Evolutionary conservation across 495 filamentous ascomycete genomes (phyloP).

Genomic region (Saxophila tyrrhenica): DNA sequence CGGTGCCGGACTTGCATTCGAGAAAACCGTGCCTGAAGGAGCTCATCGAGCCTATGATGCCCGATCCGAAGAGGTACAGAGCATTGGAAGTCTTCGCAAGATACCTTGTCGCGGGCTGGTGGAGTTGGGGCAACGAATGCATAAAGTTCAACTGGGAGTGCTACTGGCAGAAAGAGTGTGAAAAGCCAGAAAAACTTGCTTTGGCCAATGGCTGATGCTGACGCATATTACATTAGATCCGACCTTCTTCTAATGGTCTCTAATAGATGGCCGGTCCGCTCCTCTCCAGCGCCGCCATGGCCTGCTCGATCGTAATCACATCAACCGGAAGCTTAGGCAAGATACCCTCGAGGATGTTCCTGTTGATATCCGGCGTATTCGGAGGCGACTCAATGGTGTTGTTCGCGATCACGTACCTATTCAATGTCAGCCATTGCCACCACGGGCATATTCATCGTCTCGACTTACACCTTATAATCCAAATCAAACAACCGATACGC

Average conservation of each 20-base stretch:
- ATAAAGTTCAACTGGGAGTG: conserved; percentile 64
- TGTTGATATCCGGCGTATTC: conserved; percentile 25
- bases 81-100: conserved; percentile 83
- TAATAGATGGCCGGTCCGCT: conserved; percentile 17
- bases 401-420: conserved; percentile 30
- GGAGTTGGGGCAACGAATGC: conserved; percentile 78
- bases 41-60: conserved; percentile 42
- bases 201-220: background rate
- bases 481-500: conserved; percentile 37
- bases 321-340: conserved; percentile 23
- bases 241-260: too few relatives aligned
- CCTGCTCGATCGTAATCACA: conserved; percentile 27
- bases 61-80: conserved; percentile 36
- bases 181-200: background rate
- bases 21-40: conserved; percentile 66
- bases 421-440: background rate
- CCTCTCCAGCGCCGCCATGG: conserved; percentile 15
- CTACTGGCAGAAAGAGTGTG: conserved; percentile 47
- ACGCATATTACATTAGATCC: too few relatives aligned
- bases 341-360: conserved; percentile 21
- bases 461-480: conserved; percentile 34
- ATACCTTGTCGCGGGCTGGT: conserved; percentile 78
- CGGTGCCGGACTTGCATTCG: conserved; percentile 84
- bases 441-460: too few relatives aligned
- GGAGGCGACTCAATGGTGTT: conserved; percentile 35